Evolutionary conservation across 441 rosid genomes (phyloP), one percentile per base, ranked within the genome.

Genomic region (Eutrema salsugineum): DNA sequence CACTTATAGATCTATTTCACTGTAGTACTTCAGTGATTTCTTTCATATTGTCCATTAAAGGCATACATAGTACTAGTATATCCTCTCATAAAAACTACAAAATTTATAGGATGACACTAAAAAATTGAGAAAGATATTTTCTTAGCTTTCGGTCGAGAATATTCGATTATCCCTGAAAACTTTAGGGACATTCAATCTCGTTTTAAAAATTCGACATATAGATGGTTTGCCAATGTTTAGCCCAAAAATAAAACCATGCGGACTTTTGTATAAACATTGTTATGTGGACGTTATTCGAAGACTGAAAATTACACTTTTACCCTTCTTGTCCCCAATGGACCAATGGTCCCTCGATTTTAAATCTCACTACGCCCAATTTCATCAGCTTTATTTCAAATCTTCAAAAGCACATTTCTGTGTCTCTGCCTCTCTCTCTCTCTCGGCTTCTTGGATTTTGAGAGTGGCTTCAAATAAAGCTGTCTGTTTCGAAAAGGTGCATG

Each of bases 341-440:
- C 43, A 20, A 53, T 75, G 79, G 81, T 66, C 78, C 73, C 54
- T 76, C 47, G 40, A 42, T 32, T 62, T 68, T 68, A 39, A 35
- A 43, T 56, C 36, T 71, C 47, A 44, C 44, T 38, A 63, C n/a
- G 40, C 58, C 71, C 65, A 48, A 49, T 27, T 54, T 62, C 55
- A 60, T 56, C 83, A 77, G 83, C 84, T 84, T 84, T 81, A 81
- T 82, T 83, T 83, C 86, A 82, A 85, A 86, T 71, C 80, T 82
- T 73, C 77, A 57, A 55, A 63, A 54, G 44, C 15, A 17, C 27
- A 65, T 63, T 19, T 68, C 81, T 55, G 70, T 50, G 58, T 30
- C 20, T 44, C 48, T 58, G 36, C 68, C 81, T 55, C 71, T 54
- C 72, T 59, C 61, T 65, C 40, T 68, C 62, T 68, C 30, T 59